Evolutionary conservation across 352 stramenopile species (phyloP), one percentile per base, ranked within the genome.

Genomic region (Globisporangium paroecandrum): DNA sequence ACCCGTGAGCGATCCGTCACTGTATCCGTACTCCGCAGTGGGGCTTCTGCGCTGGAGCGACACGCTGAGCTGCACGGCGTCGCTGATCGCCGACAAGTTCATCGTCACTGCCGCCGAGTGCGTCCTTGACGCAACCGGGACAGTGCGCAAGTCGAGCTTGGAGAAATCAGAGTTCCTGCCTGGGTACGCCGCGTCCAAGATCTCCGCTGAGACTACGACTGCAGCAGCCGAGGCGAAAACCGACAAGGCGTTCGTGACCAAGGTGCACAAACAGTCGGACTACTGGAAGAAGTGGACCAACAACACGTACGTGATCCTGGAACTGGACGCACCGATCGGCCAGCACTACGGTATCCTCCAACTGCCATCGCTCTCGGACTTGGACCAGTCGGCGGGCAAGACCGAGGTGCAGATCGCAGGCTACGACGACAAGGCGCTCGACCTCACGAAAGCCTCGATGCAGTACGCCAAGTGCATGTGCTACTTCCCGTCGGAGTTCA

Each of bases 271-370:
- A 29, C 83, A 92, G 65, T 86, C 80, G 1, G 77, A 87, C 29
- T 91, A 77, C 61, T 91, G 83, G 83, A 79, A 76, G 38, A 73
- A 84, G 24, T 89, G 81, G 79, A 88, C 71, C 0, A 61, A 73
- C 18, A 77, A 89, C 57, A 81, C 76, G 32, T 93, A 93, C 65
- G 82, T 82, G 46, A 68, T 93, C n/a, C 58, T 91, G 6, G 77
- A 90, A 57, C 69, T 93, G 20, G 84, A 89, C 63, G 29, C 49
- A 3, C 34, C 77, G 1, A 34, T 92, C 4, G 79, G 81, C 0
- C 68, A 71, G 9, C 69, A 58, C 4, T 56, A 75, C 24, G 79
- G 76, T 8, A 74, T 66, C 20, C 64, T 92, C 22, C 58, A 70
- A 13, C 67, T 90, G 1, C 76, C 79, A 10, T 68, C 64, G 57